These are phyloP conservation scores for Apiosordaria backusii DNA, from an alignment of 495 filamentous ascomycete genomes.

Conservation along the genomic window DNA sequence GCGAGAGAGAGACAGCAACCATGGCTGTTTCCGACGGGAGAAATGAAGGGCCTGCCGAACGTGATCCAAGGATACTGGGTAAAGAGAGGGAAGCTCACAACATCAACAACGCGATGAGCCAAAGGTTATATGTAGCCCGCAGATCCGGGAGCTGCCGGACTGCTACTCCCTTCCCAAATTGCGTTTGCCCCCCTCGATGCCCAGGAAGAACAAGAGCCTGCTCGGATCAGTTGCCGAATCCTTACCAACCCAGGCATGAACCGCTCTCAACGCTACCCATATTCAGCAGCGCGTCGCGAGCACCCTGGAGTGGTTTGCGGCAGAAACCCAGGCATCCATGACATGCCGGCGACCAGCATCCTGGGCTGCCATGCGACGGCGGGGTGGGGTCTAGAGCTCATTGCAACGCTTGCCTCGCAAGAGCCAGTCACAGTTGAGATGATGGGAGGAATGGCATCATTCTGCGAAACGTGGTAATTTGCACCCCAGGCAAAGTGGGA, in stretches of 20 bases:
- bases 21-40: conserved; percentile 14
- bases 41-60: conserved; percentile 14
- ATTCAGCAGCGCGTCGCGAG: neutral
- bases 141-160: neutral
- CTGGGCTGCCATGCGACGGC: neutral
- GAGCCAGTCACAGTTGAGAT: neutral
- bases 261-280: too few species aligned
- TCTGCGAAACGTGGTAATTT: neutral
- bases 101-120: conserved; percentile 7
- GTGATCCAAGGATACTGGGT: neutral
- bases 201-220: neutral
- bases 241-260: neutral
- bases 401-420: neutral
- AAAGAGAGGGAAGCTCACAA: neutral
- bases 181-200: conserved; percentile 4
- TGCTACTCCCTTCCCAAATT: conserved; percentile 8
- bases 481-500: neutral
- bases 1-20: conserved; percentile 13
- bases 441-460: conserved; percentile 1
- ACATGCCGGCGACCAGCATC: neutral
- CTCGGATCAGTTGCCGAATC: neutral
- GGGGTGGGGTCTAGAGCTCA: neutral
- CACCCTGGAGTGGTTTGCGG: neutral
- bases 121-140: conserved; percentile 14
- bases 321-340: neutral